Evolutionary conservation across 805 yeast species (phyloP).

Genomic region (Wickerhamiella brachini): DNA sequence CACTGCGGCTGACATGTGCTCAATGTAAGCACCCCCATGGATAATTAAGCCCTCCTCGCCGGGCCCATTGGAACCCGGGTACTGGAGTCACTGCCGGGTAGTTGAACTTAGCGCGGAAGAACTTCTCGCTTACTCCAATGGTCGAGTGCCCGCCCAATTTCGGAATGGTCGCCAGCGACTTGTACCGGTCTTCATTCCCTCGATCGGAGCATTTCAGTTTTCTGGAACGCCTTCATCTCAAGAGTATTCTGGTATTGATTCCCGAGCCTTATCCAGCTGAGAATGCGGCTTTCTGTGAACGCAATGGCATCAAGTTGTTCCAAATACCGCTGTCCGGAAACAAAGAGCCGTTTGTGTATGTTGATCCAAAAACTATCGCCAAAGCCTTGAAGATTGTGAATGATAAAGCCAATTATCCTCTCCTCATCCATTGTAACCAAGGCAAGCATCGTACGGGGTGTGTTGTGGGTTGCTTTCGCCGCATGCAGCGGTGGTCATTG

Average conservation of each 20-base stretch:
- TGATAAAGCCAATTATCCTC: constrained; percentile 80
- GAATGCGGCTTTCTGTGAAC: constrained; percentile 47
- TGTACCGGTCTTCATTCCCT: constrained; percentile 86
- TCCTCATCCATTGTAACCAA: constrained; percentile 85
- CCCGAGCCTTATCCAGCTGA: constrained; percentile 86
- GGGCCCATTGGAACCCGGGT: no score
- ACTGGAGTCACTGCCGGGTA: no score
- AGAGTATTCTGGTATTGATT: constrained; percentile 66
- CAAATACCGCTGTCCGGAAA: constrained; percentile 93
- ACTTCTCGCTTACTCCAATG: no score
- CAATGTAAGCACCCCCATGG: no score
- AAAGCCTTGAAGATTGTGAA: constrained; percentile 69
- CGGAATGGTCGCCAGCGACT: constrained; percentile 60
- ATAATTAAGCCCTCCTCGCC: no score
- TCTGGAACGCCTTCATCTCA: constrained; percentile 45
- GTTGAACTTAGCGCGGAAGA: no score
- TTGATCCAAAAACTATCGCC: constrained; percentile 52
- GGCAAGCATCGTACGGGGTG: constrained; percentile 98
- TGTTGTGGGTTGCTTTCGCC: constrained; percentile 79
- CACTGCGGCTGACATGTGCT: no score
- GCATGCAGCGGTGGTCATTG: constrained; percentile 83
- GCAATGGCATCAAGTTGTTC: constrained; percentile 51
- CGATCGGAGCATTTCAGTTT: constrained; percentile 68
- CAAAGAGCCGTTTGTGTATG: constrained; percentile 33
- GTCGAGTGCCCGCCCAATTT: constrained; percentile 67